A percentile compares a stretch with the other conserved stretches of the same genome.
These are phyloP conservation scores for Protomyces inundatus DNA, from an alignment of 1,139 yeast genomes.

Conservation along the genomic window DNA sequence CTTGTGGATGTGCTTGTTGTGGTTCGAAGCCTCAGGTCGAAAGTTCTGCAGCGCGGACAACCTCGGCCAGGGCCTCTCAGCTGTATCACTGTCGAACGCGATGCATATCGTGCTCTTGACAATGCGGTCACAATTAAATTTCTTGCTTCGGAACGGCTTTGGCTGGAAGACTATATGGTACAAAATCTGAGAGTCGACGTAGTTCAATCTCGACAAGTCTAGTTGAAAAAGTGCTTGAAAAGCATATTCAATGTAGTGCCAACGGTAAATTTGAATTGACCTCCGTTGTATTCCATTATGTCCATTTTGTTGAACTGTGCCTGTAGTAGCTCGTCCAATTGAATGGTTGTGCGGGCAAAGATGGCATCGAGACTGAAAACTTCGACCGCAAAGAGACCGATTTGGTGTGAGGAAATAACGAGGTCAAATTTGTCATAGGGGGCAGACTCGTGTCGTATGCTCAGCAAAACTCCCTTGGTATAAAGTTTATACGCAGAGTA, in stretches of 20 bases:
- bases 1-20: too few species aligned
- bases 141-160: too few species aligned
- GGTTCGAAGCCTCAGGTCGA: too few species aligned
- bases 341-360: conserved; percentile 52
- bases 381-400: conserved; percentile 68
- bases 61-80: too few species aligned
- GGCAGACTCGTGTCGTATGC: conserved; percentile 47
- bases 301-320: conserved; percentile 49
- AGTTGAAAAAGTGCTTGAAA: conserved; percentile 21
- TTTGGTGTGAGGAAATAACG: conserved; percentile 69
- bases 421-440: conserved; percentile 65
- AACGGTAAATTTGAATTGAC: conserved; percentile 15
- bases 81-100: too few species aligned
- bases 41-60: too few species aligned
- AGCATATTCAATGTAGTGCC: conserved; percentile 9
- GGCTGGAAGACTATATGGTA: too few species aligned
- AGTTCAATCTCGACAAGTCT: too few species aligned
- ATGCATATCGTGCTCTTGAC: too few species aligned
- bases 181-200: too few species aligned
- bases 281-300: conserved; percentile 19
- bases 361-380: conserved; percentile 51
- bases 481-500: conserved; percentile 69
- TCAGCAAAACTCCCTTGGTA: conserved; percentile 65
- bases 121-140: too few species aligned
- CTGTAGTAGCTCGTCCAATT: conserved; percentile 64